Conservation (phyloP, 208 protist genomes). For the Leishmania martiniquensis region DNA sequence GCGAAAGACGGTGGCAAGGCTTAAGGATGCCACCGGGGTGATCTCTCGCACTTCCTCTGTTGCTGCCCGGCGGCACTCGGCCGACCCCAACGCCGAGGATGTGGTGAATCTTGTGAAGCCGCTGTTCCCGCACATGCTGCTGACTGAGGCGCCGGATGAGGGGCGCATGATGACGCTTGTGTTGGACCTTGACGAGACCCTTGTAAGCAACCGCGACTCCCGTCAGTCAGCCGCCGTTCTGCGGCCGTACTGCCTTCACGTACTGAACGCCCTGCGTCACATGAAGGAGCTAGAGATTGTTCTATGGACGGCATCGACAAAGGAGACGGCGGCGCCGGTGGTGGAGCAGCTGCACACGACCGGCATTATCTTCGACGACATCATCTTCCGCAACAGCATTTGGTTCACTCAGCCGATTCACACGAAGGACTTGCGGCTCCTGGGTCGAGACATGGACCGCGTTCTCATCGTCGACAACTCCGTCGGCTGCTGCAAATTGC, state of each 20-base stretch:
- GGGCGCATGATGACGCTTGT: slow-evolving; percentile 86
- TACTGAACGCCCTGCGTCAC: slow-evolving; percentile 86
- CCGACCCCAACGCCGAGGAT: slow-evolving; percentile 18
- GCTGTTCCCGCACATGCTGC: slow-evolving; percentile 65
- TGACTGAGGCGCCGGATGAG: slow-evolving; percentile 59
- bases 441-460: slow-evolving; percentile 89
- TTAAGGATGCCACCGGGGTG: background rate
- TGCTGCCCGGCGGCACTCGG: background rate
- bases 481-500: slow-evolving; percentile 91
- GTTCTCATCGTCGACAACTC: slow-evolving; percentile 93
- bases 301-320: slow-evolving; percentile 93
- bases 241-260: slow-evolving; percentile 86
- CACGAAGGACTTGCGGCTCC: slow-evolving; percentile 93
- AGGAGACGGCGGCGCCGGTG: slow-evolving; percentile 84
- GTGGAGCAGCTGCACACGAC: slow-evolving; percentile 79
- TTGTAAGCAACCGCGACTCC: slow-evolving; percentile 86
- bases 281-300: slow-evolving; percentile 91
- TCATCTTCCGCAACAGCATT: slow-evolving; percentile 85
- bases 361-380: slow-evolving; percentile 85
- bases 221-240: slow-evolving; percentile 64
- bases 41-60: background rate
- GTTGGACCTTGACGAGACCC: slow-evolving; percentile 93
- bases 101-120: slow-evolving; percentile 25
- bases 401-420: slow-evolving; percentile 93
- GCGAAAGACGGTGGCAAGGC: background rate